Conservation (phyloP, 306 rosid genomes). For the Notholithocarpus densiflorus region DNA sequence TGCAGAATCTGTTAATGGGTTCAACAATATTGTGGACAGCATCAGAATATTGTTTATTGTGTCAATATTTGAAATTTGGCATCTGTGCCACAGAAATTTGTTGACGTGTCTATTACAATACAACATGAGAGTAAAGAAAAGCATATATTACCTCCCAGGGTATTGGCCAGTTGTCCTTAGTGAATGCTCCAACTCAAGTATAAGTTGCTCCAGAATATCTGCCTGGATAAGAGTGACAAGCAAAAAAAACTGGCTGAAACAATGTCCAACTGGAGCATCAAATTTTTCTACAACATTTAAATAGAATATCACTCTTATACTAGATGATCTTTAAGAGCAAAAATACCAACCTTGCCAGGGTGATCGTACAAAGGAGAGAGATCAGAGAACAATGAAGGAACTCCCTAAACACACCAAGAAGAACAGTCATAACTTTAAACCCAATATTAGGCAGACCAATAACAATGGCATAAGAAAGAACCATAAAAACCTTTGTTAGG, state of each 20-base stretch:
- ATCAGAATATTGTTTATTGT: neutral
- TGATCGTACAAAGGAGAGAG: conserved; percentile 90
- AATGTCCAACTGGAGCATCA: neutral
- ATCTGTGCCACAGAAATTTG: neutral
- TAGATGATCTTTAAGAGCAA: conserved; percentile 13
- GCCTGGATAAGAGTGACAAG: conserved; percentile 53
- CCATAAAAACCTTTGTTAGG: conserved; percentile 66
- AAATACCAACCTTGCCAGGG: conserved; percentile 76
- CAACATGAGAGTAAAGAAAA: neutral
- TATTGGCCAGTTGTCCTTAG: conserved; percentile 51
- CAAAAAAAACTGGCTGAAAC: conserved; percentile 8
- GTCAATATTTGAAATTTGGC: neutral
- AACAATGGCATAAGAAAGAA: conserved; percentile 14
- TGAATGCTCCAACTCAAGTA: conserved; percentile 77
- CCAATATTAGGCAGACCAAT: conserved; percentile 14
- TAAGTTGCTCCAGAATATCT: conserved; percentile 85
- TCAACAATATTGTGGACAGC: neutral
- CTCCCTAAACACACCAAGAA: conserved; percentile 67
- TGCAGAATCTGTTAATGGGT: neutral
- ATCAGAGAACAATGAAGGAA: conserved; percentile 93
- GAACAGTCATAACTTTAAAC: conserved; percentile 6
- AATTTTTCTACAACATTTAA: neutral
- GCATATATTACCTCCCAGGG: conserved; percentile 72
- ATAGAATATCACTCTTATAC: conserved; percentile 1
- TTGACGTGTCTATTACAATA: conserved; percentile 6